Evolutionary conservation across 352 stramenopile genomes (phyloP).

Genomic region (Phytophthora sojae): DNA sequence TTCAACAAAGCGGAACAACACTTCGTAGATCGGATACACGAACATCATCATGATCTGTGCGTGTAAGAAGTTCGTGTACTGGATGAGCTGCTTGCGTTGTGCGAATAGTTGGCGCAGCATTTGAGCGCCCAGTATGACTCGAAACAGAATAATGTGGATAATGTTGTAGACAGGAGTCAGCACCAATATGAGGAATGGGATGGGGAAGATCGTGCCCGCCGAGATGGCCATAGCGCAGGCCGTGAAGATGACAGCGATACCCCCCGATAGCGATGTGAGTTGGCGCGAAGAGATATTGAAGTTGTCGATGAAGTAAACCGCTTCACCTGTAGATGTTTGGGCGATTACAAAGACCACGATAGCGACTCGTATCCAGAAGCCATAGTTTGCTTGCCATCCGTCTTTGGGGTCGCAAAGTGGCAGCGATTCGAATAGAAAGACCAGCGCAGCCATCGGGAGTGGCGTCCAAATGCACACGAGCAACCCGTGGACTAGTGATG

Average conservation of each 20-base stretch:
- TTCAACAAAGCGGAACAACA: not conserved
- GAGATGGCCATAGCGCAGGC: not conserved
- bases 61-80: not conserved
- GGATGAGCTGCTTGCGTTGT: not conserved
- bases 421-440: not conserved
- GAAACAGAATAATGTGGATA: not conserved
- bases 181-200: no score
- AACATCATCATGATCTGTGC: slow-evolving; percentile 11
- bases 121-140: not conserved
- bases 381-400: slow-evolving; percentile 28
- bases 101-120: not conserved
- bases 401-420: slow-evolving; percentile 17
- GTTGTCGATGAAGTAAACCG: not conserved
- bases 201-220: no score
- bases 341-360: slow-evolving; percentile 6
- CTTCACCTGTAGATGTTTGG: not conserved
- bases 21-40: slow-evolving; percentile 18
- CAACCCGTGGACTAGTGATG: not conserved
- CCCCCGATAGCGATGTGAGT: not conserved
- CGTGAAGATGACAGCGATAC: not conserved
- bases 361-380: slow-evolving; percentile 24
- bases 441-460: not conserved
- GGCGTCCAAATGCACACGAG: not conserved
- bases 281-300: not conserved
- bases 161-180: not conserved